Evolutionary conservation across 306 rosid species (phyloP), one percentile per base, ranked within the genome.

Genomic region (Mimosa bimucronata): DNA sequence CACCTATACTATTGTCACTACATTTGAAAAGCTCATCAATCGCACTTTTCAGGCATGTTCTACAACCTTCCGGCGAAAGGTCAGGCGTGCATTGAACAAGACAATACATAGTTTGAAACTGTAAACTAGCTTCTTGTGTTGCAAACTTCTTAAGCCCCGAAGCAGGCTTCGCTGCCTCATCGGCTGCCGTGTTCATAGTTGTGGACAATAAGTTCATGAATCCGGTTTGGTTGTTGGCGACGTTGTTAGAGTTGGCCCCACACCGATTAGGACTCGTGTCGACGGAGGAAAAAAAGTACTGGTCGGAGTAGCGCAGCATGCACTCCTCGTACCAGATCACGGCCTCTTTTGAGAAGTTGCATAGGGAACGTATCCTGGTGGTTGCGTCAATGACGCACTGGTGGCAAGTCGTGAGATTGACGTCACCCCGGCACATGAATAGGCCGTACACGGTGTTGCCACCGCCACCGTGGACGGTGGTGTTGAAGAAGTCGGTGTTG

Each of bases 251-350:
- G 77, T 83, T 83, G 6, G 6, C 14, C 28, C 62, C 62, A 2
- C 62, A 55, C 4, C 12, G 0, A 55, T 6, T 55, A 2, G 71
- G 75, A 0, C 8, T 52, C 2, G 4, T 28, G 65, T 45, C 44
- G 7, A 60, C 34, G n/a, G 73, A 67, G 77, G 83, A 58, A 60
- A 83, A 79, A 53, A 60, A 58, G 9, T 70, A 46, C 30, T 55
- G 73, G 46, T 84, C 44, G 38, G 78, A 62, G 18, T 80, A 84
- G 3, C 87, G 76, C 65, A 84, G 44, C 80, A 72, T 52, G 76
- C 87, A 84, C 71, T 80, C 82, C 0, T 84, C 79, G 30, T 84
- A 75, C 87, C 87, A 84, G 1, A 50, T 61, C 3, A 84, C 76
- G 3, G 65, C 81, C 45, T 18, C 50, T 67, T 30, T 84, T 15